Base-by-base conservation (phyloP, 176 grass and related monocot genomes). In the Chloris gayana region DNA sequence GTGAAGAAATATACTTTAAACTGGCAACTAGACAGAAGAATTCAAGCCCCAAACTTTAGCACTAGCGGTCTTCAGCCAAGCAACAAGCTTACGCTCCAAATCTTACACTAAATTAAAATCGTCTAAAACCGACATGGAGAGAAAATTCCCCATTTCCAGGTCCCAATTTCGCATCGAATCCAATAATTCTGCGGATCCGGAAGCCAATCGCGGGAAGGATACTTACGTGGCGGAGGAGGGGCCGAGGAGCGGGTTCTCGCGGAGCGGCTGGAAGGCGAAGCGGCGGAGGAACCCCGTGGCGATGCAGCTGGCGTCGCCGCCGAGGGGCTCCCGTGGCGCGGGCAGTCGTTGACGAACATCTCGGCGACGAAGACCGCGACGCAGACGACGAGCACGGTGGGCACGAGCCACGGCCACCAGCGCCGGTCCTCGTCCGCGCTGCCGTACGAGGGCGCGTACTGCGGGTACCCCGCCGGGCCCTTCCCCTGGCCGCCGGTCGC, bases 261-360 rank as follows among this genome's bases (percentile, higher is more conserved):
- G 90, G 22, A 93, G 70, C 50, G 95, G 95, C 78, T 98, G 92
- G 54, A 98, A 98, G 27, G 95, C 72, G 78, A 98, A 88, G 1
- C 88, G 95, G 31, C 51, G 88, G 67, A 98, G 95, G 76, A 94
- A 89, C 0, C 81, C 53, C 2, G 39, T 38, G 26, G 71, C 88
- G 54, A 88, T 71, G 95, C 92, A 98, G 22, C 39, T 56, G 1
- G 73, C 73, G 86, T 80, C 73, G 62, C 72, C 77, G 32, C 85
- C 90, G 27, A 74, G 70, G 37, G 32, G 33, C 64, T 80, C 41
- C 64, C 56, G 70, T 91, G 83, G 25, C 32, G 74, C 8, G 90
- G 95, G 81, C 95, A 98, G 73, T 98, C 66, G 70, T 98, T 94
- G 74, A 91, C 58, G 62, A 87, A 90, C 92, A 98, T 98, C 95